Base-by-base conservation (phyloP, 1,284 basidiomycete genomes). In the Farysia itapuensis region DNA sequence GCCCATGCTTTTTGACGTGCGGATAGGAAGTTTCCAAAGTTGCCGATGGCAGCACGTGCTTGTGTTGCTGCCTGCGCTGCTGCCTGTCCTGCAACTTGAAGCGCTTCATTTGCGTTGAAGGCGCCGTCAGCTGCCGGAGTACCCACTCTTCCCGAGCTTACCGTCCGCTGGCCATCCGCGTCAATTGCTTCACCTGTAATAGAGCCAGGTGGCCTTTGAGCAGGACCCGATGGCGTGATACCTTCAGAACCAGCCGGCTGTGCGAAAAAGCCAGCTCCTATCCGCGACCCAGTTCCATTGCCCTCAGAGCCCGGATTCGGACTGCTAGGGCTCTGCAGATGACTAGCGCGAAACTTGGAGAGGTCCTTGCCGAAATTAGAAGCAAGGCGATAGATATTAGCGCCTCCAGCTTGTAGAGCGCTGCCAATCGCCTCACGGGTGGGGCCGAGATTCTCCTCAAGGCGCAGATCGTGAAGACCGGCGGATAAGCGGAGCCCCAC, bases 361-460 rank as follows among this genome's bases (percentile, higher is more conserved):
- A 74, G 38, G 40, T 74, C 72, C n/a, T 54, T 61, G 22, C 70
- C 51, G 35, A 70, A 49, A 12, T 64, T 64, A 47, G 41, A 66
- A 5, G 73, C 72, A 5, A 73, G 41, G 15, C 59, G 56, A 19
- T 58, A 73, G 15, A 72, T 39, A 28, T 67, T 66, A 24, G 67
- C 53, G 14, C 72, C 48, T 1, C 74, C 67, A 2, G 58, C 60
- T 18, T 69, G 63, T 14, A 70, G n/a, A 4, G 71, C 74, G 26
- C 54, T 67, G 24, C 67, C 70, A 21, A 75, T 53, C 1, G 64
- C 68, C 44, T 74, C 70, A 14, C 73, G 43, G 3, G 72, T 73
- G 3, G 70, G 70, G 1, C 49, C 70, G 25, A 75, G 45, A 19
- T 75, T 72, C 52, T 74, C 71, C 35, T 76, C 72, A 4, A 76